Evolutionary conservation across 495 filamentous ascomycete species (phyloP).

Genomic region (Amorphotheca resinae): DNA sequence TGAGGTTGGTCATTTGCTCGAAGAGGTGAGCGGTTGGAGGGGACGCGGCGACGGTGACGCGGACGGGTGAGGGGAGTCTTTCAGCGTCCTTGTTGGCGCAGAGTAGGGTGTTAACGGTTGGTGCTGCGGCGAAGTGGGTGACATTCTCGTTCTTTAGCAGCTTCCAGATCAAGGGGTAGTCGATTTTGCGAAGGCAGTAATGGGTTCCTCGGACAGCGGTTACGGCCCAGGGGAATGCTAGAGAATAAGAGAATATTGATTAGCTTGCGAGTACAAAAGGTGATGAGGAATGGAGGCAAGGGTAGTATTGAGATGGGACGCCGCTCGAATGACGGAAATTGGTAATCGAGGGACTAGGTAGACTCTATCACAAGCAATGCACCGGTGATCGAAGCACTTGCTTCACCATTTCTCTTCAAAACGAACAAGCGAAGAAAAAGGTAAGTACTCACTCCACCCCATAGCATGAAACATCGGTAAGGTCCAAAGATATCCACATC

Average conservation of each 20-base stretch:
- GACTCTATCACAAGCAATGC: too few species aligned
- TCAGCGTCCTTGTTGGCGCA: slow-evolving; percentile 65
- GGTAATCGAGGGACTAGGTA: neutral
- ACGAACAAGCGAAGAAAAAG: slow-evolving; percentile 32
- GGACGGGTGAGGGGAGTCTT: slow-evolving; percentile 53
- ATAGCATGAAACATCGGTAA: slow-evolving; percentile 94
- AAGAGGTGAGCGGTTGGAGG: slow-evolving; percentile 85
- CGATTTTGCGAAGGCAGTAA: slow-evolving; percentile 88
- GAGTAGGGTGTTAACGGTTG: slow-evolving; percentile 89
- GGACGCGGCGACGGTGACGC: slow-evolving; percentile 84
- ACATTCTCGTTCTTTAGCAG: slow-evolving; percentile 72
- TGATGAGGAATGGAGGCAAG: neutral
- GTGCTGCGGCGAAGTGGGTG: slow-evolving; percentile 92
- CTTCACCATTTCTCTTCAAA: neutral
- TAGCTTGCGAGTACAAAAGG: slow-evolving; percentile 4
- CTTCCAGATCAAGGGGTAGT: slow-evolving; percentile 85
- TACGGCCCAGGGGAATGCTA: slow-evolving; percentile 59
- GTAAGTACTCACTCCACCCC: slow-evolving; percentile 52
- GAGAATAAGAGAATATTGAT: neutral
- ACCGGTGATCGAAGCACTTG: neutral
- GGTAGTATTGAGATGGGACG: neutral
- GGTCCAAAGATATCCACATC: slow-evolving; percentile 83
- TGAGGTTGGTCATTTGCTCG: slow-evolving; percentile 76
- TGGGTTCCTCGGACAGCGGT: slow-evolving; percentile 88
- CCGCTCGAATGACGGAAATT: neutral